These are phyloP conservation scores for Micractinium conductrix DNA, from an alignment of 139 green algal species.

Conservation along the genomic window DNA sequence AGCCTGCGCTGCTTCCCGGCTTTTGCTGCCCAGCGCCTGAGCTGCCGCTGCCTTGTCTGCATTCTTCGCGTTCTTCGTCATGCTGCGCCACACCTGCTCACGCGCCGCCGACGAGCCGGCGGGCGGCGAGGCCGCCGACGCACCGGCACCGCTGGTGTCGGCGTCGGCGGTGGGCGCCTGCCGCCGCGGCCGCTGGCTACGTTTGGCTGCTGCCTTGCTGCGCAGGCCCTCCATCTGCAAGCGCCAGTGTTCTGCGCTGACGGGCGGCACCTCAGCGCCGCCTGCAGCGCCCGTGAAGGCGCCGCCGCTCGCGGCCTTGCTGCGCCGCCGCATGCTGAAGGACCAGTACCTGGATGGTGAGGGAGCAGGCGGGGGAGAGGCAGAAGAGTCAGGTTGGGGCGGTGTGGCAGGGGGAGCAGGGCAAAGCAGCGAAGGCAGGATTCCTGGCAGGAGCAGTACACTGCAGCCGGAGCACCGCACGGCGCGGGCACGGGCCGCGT, in stretches of 20 bases:
- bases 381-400: background rate
- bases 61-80: constrained; percentile 15
- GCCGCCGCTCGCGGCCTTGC: background rate
- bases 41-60: constrained; percentile 8
- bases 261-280: background rate
- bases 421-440: background rate
- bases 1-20: too few species aligned
- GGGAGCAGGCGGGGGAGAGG: background rate
- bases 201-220: constrained; percentile 43
- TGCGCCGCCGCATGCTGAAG: constrained; percentile 37
- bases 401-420: background rate
- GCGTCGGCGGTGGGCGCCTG: background rate
- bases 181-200: background rate
- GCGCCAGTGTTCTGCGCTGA: constrained; percentile 23
- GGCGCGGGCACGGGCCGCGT: background rate
- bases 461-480: background rate
- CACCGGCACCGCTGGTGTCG: background rate
- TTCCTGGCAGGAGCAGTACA: background rate
- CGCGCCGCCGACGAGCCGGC: too few species aligned
- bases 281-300: background rate
- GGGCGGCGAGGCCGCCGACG: background rate
- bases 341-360: constrained; percentile 36
- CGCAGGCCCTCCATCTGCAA: constrained; percentile 36
- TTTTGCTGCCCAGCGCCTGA: background rate
- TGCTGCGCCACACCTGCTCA: constrained; percentile 24